phyloP scores from a whole-genome alignment of 495 filamentous ascomycete genomes.

The Penicillium canescens region DNA sequence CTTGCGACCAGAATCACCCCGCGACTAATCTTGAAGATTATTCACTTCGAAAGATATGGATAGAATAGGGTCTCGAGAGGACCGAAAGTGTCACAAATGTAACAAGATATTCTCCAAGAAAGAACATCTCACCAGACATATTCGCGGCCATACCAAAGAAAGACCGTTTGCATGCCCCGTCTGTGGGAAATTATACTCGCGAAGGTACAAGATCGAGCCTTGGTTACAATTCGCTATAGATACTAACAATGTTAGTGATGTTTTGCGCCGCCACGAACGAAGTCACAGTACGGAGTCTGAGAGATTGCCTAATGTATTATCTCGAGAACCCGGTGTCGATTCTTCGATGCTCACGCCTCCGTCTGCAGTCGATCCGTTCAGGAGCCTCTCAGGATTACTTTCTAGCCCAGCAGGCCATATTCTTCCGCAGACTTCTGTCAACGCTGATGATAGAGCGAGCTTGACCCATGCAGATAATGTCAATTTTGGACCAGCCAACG shows the following conservation, averaged over 20 bases:
- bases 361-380: not conserved
- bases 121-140: slow-evolving; percentile 33
- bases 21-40: not conserved
- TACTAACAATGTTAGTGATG: slow-evolving; percentile 16
- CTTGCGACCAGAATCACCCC: not conserved
- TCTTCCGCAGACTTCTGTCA: not conserved
- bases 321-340: not conserved
- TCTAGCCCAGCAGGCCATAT: not conserved
- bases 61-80: slow-evolving; percentile 7
- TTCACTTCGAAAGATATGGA: slow-evolving; percentile 1
- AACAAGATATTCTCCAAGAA: slow-evolving; percentile 33
- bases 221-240: not conserved
- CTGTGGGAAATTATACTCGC: slow-evolving; percentile 30
- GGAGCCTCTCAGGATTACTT: not conserved
- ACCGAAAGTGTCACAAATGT: slow-evolving; percentile 15
- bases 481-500: not conserved
- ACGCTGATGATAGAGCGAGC: not conserved
- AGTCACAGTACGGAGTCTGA: slow-evolving; percentile 11
- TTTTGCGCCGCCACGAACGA: slow-evolving; percentile 24
- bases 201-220: slow-evolving; percentile 17
- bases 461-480: not conserved
- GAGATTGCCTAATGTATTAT: not conserved
- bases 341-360: slow-evolving; percentile 2
- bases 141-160: slow-evolving; percentile 36
- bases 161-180: slow-evolving; percentile 29